These are phyloP conservation scores for Pyricularia grisea DNA, from an alignment of 2,329 filamentous ascomycete genomes.

Conservation along the genomic window DNA sequence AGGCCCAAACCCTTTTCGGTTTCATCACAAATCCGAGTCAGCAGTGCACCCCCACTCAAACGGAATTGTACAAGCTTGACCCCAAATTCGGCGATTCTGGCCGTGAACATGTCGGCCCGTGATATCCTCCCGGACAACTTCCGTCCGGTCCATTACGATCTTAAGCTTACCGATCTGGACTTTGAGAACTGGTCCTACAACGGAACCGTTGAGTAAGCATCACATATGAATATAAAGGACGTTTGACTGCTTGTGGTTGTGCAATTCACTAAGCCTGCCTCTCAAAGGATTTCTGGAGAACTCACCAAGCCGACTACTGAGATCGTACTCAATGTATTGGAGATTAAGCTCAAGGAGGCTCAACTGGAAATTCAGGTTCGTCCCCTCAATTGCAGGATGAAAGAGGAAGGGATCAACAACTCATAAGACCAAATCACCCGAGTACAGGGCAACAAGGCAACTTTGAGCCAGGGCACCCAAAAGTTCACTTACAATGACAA, in stretches of 20 bases:
- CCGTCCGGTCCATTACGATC: constrained; percentile 76
- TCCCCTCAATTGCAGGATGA: neutral
- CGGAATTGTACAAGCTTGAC: neutral
- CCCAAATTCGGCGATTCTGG: neutral
- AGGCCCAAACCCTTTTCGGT: neutral
- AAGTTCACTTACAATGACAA: constrained; percentile 72
- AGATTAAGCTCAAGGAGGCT: constrained; percentile 64
- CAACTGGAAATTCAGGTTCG: constrained; percentile 45
- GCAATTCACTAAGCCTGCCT: neutral
- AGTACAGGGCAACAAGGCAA: constrained; percentile 38
- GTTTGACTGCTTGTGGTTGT: neutral
- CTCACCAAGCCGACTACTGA: constrained; percentile 64
- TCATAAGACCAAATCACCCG: neutral
- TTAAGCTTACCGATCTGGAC: constrained; percentile 75
- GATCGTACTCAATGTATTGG: constrained; percentile 75
- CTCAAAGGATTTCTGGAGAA: constrained; percentile 60
- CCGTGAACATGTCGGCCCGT: constrained; percentile 43
- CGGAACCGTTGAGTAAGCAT: constrained; percentile 60
- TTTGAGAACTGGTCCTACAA: constrained; percentile 69
- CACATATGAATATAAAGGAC: neutral
- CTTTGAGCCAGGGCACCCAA: constrained; percentile 49
- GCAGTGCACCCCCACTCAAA: neutral
- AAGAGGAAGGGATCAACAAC: neutral
- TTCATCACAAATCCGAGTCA: neutral
- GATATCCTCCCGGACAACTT: constrained; percentile 55